A percentile compares a stretch with the other conserved stretches of the same genome.
Evolutionary conservation across 2,329 filamentous ascomycete species (phyloP).

Genomic region (Incumbomyces lentus): DNA sequence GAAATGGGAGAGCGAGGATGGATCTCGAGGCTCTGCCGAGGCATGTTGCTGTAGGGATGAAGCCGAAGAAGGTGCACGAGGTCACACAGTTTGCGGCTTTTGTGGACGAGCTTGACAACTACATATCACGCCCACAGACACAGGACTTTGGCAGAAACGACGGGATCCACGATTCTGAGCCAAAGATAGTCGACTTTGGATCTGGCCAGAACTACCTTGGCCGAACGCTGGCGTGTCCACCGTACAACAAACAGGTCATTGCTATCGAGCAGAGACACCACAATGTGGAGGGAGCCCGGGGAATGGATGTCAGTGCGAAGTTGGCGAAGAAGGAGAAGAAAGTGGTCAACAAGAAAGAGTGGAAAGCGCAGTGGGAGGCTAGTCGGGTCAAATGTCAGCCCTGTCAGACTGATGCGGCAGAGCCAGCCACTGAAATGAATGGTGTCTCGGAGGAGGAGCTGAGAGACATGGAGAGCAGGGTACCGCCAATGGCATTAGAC

Average conservation of each 20-base stretch:
- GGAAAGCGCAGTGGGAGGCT: conserved; percentile 12
- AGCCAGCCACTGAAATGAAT: neutral
- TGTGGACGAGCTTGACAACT: conserved; percentile 55
- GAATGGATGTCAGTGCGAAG: conserved; percentile 73
- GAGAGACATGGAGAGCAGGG: conserved; percentile 1
- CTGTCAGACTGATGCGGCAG: neutral
- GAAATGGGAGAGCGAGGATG: conserved; percentile 17
- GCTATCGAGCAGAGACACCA: conserved; percentile 80
- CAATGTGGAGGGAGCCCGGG: conserved; percentile 76
- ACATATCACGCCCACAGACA: conserved; percentile 29
- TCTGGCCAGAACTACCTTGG: conserved; percentile 96
- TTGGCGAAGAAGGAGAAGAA: conserved; percentile 62
- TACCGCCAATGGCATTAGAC: neutral
- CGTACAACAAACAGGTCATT: conserved; percentile 77
- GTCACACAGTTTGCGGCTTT: conserved; percentile 85
- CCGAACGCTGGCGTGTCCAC: conserved; percentile 69
- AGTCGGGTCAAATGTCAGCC: neutral
- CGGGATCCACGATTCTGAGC: conserved; percentile 51
- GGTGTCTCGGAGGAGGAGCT: neutral
- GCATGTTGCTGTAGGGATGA: conserved; percentile 80
- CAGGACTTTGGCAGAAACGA: too few species aligned
- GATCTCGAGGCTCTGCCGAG: conserved; percentile 46
- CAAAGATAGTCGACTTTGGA: conserved; percentile 77
- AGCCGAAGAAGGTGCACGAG: conserved; percentile 89
- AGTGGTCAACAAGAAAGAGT: conserved; percentile 68